Evolutionary conservation across 2,329 filamentous ascomycete genomes (phyloP).

Genomic region (Paecilomyces dactylethromorphus): DNA sequence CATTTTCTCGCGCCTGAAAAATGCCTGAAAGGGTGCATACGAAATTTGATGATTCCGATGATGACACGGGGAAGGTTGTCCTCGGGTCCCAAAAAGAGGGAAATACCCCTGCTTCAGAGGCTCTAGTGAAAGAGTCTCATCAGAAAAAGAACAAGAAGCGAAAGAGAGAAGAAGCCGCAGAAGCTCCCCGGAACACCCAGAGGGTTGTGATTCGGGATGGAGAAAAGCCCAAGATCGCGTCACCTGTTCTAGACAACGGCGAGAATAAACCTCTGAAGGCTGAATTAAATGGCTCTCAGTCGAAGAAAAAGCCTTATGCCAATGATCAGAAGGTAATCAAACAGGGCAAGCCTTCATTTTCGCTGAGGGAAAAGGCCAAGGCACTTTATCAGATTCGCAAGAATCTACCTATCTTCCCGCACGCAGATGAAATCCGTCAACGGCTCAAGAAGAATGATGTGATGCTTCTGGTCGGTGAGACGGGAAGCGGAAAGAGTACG

Average conservation of each 20-base stretch:
- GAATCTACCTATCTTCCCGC: slow-evolving; percentile 72
- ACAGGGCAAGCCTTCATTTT: slow-evolving; percentile 17
- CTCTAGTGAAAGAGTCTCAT: neutral
- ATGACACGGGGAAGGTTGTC: slow-evolving; percentile 11
- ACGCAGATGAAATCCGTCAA: slow-evolving; percentile 62
- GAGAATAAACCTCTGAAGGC: slow-evolving; percentile 1
- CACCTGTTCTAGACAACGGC: neutral
- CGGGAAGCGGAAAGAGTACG: slow-evolving; percentile 93
- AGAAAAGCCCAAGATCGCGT: slow-evolving; percentile 2
- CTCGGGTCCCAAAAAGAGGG: neutral
- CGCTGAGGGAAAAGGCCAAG: slow-evolving; percentile 40
- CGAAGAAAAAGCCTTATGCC: slow-evolving; percentile 4
- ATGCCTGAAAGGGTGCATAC: slow-evolving; percentile 40
- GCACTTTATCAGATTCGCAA: slow-evolving; percentile 50
- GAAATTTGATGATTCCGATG: slow-evolving; percentile 29
- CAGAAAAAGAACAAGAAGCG: slow-evolving; percentile 27
- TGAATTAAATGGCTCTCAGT: neutral
- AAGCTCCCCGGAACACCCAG: slow-evolving; percentile 6
- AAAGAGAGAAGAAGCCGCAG: slow-evolving; percentile 20
- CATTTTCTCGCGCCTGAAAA: neutral
- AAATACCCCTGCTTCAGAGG: neutral
- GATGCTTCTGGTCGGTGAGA: slow-evolving; percentile 84
- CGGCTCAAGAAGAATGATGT: slow-evolving; percentile 62
- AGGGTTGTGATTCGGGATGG: slow-evolving; percentile 4
- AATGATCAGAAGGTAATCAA: slow-evolving; percentile 11